Evolutionary conservation across 441 rosid species (phyloP), one percentile per base, ranked within the genome.

Genomic region (Populus tomentosa): DNA sequence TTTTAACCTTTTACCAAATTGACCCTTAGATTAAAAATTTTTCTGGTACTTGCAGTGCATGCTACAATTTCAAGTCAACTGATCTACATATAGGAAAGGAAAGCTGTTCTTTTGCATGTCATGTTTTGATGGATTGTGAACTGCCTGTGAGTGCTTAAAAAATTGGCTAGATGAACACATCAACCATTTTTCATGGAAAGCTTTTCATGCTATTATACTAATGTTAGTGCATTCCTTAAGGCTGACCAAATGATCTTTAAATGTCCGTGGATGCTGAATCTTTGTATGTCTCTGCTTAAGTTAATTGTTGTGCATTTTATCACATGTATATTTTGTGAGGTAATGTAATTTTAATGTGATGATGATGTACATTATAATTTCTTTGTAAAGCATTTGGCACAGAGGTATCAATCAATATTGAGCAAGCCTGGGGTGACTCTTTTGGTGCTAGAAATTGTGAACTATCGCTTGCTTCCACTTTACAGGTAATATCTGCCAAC

Each of bases 401-500:
- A 90, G 86, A 90, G 94, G 89, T 88, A 88, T 81, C 88, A 94
- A 65, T 84, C 98, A 74, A 87, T 92, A 72, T 86, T 89, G 84
- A 91, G 96, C 92, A 94, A 91, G 92, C 94, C 97, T 38, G 94
- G 91, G 73, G 98, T 90, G 79, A 92, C 95, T 59, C 92, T 93
- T 81, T 87, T 96, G 89, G 88, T 94, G 80, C 91, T 96, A 82
- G 99, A 96, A 88, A 92, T 96, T 81, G 84, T 91, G 81, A 94
- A 96, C 83, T 96, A 96, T 71, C 93, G 98, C 32, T 83, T 96
- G 85, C 98, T 96, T 89, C 99, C 98, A 53, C 90, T 96, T 21
- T 96, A 96, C 88, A 96, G 98, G 99, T 94, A 76, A 85, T 77
- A 62, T 76, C 78, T 33, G 21, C 65, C 53, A 35, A 42, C 30